Percentiles rank a stretch among this genome's conserved stretches.
Evolutionary conservation across 345 rosid genomes (phyloP).

Genomic region (Eutrema heterophyllum): DNA sequence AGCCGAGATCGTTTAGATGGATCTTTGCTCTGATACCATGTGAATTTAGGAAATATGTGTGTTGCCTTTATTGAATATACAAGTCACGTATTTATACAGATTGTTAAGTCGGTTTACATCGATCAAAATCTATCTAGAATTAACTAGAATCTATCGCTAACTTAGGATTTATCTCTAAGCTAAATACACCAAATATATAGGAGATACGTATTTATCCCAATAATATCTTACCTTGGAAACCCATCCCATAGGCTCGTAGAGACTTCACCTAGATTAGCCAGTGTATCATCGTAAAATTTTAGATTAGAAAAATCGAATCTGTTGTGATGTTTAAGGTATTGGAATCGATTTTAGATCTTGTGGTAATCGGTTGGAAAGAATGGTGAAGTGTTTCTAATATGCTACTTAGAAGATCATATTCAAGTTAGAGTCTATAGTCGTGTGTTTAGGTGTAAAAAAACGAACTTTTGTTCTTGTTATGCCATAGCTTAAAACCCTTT

Average conservation of each 20-base stretch:
- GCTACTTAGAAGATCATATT: background rate
- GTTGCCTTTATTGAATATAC: no score
- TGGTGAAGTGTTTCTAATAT: background rate
- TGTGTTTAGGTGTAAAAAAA: background rate
- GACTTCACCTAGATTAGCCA: background rate
- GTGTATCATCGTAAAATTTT: background rate
- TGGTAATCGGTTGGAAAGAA: background rate
- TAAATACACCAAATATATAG: no score
- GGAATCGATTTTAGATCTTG: background rate
- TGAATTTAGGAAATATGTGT: no score
- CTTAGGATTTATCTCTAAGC: no score
- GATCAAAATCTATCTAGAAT: no score
- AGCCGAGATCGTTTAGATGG: no score
- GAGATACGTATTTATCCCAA: no score
- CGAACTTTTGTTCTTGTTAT: background rate
- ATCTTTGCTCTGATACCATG: no score
- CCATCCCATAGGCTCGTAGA: background rate
- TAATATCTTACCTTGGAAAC: background rate
- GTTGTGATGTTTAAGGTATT: background rate
- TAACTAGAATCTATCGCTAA: no score
- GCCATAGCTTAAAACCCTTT: background rate
- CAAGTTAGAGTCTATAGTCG: background rate
- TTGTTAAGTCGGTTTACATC: no score
- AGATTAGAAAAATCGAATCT: background rate
- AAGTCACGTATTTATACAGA: no score